Evolutionary conservation across 169 alveolate genomes (phyloP).

Genomic region (Plasmodium adleri): DNA sequence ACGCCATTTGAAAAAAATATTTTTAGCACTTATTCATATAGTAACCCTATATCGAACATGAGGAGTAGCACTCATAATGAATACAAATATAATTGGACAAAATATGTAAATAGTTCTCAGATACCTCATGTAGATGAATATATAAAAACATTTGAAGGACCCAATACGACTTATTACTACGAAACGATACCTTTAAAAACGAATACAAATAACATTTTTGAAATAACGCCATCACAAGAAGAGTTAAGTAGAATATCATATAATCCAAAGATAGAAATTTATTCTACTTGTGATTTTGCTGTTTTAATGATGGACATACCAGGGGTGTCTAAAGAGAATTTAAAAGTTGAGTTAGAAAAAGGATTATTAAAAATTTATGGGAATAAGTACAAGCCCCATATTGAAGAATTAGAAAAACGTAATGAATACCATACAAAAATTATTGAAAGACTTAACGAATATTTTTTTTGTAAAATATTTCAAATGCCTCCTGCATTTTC

Average conservation of each 20-base stretch:
- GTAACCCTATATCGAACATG: slow-evolving; percentile 29
- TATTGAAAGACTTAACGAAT: slow-evolving; percentile 62
- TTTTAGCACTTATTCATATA: slow-evolving; percentile 55
- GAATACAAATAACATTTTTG: slow-evolving; percentile 58
- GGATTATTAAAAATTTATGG: slow-evolving; percentile 69
- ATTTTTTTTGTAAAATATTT: slow-evolving; percentile 56
- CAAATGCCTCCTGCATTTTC: slow-evolving; percentile 76
- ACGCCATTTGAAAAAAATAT: slow-evolving; percentile 30
- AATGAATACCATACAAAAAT: slow-evolving; percentile 74
- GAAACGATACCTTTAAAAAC: slow-evolving; percentile 68
- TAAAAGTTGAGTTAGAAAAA: slow-evolving; percentile 63
- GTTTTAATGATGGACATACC: slow-evolving; percentile 70
- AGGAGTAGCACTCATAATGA: slow-evolving; percentile 54
- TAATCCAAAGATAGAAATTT: slow-evolving; percentile 58
- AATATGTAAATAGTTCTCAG: slow-evolving; percentile 18
- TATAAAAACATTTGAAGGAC: slow-evolving; percentile 39
- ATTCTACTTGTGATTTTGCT: slow-evolving; percentile 65
- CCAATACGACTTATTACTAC: slow-evolving; percentile 12
- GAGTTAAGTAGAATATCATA: slow-evolving; percentile 60
- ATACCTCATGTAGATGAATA: slow-evolving; percentile 26
- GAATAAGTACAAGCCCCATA: slow-evolving; percentile 34
- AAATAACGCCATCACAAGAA: slow-evolving; percentile 70
- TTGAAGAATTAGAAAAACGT: slow-evolving; percentile 59
- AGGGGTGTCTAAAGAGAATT: slow-evolving; percentile 59
- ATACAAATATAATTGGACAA: slow-evolving; percentile 49